Percentiles rank a stretch among this genome's conserved stretches.
phyloP scores from a whole-genome alignment of 176 grass and related monocot species.

The Puya raimondii region DNA sequence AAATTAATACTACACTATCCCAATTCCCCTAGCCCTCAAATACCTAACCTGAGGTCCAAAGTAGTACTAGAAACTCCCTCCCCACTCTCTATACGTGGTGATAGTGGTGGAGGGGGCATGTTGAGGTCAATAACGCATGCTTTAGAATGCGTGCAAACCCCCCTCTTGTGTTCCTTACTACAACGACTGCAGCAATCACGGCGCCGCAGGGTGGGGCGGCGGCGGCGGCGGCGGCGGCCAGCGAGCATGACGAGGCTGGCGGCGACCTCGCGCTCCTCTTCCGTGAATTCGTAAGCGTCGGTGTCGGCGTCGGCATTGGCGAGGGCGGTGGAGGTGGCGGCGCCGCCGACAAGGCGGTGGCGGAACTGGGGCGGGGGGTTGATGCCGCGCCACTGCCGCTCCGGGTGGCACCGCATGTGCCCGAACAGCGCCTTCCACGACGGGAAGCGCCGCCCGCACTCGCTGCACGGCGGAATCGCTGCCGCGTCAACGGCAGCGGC shows the following conservation, averaged over 20 bases:
- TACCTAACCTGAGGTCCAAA: neutral
- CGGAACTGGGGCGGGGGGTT: slow-evolving; percentile 13
- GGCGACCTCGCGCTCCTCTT: neutral
- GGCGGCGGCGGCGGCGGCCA: neutral
- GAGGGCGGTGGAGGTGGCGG: neutral
- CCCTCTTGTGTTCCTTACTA: neutral
- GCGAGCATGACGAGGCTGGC: neutral
- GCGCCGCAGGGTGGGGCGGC: neutral
- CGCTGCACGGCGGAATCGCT: slow-evolving; percentile 19
- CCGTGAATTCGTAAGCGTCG: neutral
- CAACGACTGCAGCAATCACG: neutral
- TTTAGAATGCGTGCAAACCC: neutral
- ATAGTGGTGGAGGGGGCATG: neutral
- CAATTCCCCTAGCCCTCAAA: neutral
- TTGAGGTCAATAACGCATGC: neutral
- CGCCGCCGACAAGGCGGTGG: neutral
- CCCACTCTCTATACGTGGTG: neutral
- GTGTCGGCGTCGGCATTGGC: too few relatives aligned
- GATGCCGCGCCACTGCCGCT: slow-evolving; percentile 45
- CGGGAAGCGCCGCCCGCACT: slow-evolving; percentile 35
- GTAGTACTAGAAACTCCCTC: neutral
- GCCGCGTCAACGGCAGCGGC: neutral
- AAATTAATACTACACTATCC: too few relatives aligned
- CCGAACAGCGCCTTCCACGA: slow-evolving; percentile 42
- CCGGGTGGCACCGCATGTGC: slow-evolving; percentile 50